phyloP scores from a whole-genome alignment of 257 asterid genomes.

The Plantago ovata region DNA sequence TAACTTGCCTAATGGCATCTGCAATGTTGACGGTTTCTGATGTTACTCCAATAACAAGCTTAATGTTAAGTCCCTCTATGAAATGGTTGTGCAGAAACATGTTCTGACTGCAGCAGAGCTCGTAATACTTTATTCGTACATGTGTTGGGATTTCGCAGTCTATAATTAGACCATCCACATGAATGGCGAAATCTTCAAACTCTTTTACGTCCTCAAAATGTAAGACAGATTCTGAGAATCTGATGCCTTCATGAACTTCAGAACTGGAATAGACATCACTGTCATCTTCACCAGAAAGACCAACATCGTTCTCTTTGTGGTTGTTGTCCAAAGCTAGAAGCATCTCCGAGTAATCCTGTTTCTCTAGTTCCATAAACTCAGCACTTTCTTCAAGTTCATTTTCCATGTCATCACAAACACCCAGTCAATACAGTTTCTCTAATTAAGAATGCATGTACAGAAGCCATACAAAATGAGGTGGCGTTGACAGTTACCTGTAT shows the following conservation, averaged over 20 bases:
- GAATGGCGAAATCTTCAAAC: slow-evolving; percentile 44
- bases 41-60: slow-evolving; percentile 51
- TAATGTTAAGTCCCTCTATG: slow-evolving; percentile 43
- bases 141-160: slow-evolving; percentile 47
- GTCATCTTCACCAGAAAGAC: slow-evolving; percentile 6
- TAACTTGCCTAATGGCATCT: slow-evolving; percentile 49
- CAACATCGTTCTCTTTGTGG: slow-evolving; percentile 11
- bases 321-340: background rate
- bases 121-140: slow-evolving; percentile 40
- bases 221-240: slow-evolving; percentile 24
- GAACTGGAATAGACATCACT: slow-evolving; percentile 10
- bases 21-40: slow-evolving; percentile 56
- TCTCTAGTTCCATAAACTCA: too few species aligned
- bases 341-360: too few species aligned
- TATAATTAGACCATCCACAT: slow-evolving; percentile 45
- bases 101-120: slow-evolving; percentile 51
- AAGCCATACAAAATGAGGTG: too few species aligned
- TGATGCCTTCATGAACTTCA: slow-evolving; percentile 26
- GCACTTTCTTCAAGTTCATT: too few species aligned
- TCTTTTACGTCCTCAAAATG: slow-evolving; percentile 40
- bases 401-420: too few species aligned
- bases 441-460: too few species aligned
- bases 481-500: slow-evolving; percentile 16
- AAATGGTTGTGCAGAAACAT: slow-evolving; percentile 52
- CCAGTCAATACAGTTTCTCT: too few species aligned